Evolutionary conservation across 2,329 filamentous ascomycete genomes (phyloP), one percentile per base, ranked within the genome.

Genomic region (Botrytis tulipae): DNA sequence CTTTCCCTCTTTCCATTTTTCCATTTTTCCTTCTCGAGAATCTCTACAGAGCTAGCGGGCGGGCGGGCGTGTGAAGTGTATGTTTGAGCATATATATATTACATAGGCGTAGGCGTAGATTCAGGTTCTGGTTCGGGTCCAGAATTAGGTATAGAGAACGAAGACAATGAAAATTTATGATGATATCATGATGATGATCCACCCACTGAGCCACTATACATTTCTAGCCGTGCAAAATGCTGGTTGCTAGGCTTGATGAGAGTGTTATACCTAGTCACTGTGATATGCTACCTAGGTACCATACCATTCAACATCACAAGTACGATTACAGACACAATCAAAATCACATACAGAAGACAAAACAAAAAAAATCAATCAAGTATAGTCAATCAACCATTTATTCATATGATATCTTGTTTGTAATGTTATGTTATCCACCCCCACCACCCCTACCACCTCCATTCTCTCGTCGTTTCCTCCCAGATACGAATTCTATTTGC

Each of bases 341-440:
- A 54, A 54, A 54, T 54, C 25, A 61, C 59, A 61, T 3, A 20
- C 14, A 9, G 12, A 14, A 42, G 40, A 42, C 40, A 42, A 32
- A 35, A 32, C 9, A 4, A 18, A 35, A 35, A 62, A 25, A 44
- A 44, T 44, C 9, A 68, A 32, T 22, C 35, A 57, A 57, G 29
- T 57, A 44, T 57, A 68, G 32, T 68, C 48, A 57, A 57, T 57
- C 35, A 54, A 29, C 20, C 65, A 54, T 68, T 68, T 48, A 32
- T 68, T 68, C 66, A 57, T 59, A 22, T 61, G 68, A 70, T 63
- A 48, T 70, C 68, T 48, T 61, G 12, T 46, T 59, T 68, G 25
- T 68, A 18, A 20, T 67, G 65, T 48, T 57, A 68, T 68, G 48
- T 68, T 57, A 42, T 25, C 61, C 61, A 61, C 61, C 18, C 16